These are phyloP conservation scores for Kwoniella shivajii DNA, from an alignment of 1,284 basidiomycete species.

Conservation along the genomic window DNA sequence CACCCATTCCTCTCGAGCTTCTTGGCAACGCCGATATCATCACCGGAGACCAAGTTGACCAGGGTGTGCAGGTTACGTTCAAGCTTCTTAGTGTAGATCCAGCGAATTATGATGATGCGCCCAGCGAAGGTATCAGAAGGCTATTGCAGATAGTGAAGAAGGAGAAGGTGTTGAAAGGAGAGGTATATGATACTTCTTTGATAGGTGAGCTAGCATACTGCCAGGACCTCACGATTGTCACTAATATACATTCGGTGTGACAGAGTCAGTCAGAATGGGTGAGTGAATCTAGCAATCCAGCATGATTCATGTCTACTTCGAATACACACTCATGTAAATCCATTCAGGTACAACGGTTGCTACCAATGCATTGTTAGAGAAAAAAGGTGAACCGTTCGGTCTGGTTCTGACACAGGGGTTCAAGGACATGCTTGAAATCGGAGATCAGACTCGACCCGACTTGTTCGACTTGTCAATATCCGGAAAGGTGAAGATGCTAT, in stretches of 20 bases:
- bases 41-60: constrained; percentile 10
- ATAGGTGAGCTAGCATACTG: constrained; percentile 17
- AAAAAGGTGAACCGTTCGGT: constrained; percentile 41
- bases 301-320: background rate
- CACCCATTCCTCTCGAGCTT: constrained; percentile 18
- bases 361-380: constrained; percentile 54
- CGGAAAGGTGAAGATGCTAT: constrained; percentile 52
- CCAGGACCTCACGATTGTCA: background rate
- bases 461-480: constrained; percentile 53
- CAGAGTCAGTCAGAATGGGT: constrained; percentile 47
- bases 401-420: constrained; percentile 53
- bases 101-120: constrained; percentile 53
- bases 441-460: constrained; percentile 52
- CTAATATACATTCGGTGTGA: background rate
- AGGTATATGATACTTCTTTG: constrained; percentile 46
- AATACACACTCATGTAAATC: no score
- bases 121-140: constrained; percentile 52
- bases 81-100: constrained; percentile 54
- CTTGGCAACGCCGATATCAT: constrained; percentile 29
- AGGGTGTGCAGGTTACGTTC: constrained; percentile 44
- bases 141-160: constrained; percentile 48
- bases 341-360: constrained; percentile 48
- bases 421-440: constrained; percentile 52
- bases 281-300: background rate
- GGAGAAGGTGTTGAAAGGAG: constrained; percentile 35